A percentile compares a stretch with the other conserved stretches of the same genome.
Evolutionary conservation across 768 basidiomycete species (phyloP).

Genomic region (Naganishia onofrii): DNA sequence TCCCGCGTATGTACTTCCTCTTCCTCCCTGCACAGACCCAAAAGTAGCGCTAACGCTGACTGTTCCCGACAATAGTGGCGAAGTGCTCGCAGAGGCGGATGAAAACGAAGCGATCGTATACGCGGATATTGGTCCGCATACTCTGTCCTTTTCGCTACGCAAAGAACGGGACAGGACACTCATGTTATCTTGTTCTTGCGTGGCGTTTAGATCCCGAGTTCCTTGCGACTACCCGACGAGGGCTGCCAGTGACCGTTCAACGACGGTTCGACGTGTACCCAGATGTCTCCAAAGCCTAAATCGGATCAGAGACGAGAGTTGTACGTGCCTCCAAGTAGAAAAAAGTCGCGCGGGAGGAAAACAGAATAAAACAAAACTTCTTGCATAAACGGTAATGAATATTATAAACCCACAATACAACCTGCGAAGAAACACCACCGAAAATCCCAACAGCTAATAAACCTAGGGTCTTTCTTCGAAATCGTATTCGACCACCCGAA

Average conservation of each 20-base stretch:
- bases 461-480: constrained; percentile 80
- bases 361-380: no score
- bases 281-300: constrained; percentile 57
- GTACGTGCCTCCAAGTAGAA: no score
- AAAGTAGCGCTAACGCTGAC: neutral
- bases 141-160: neutral
- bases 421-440: no score
- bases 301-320: no score
- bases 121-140: constrained; percentile 70
- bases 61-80: constrained; percentile 60
- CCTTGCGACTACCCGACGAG: constrained; percentile 66
- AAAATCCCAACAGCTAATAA: constrained; percentile 60
- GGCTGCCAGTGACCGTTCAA: constrained; percentile 89
- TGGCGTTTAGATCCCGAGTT: constrained; percentile 60
- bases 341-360: no score
- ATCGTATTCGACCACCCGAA: constrained; percentile 51
- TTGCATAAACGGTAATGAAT: no score
- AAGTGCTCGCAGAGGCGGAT: constrained; percentile 68
- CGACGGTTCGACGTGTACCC: constrained; percentile 88
- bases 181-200: neutral
- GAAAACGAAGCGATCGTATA: constrained; percentile 77
- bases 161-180: constrained; percentile 36
- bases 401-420: constrained; percentile 56
- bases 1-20: constrained; percentile 64
- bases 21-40: neutral